Base-by-base conservation (phyloP, 495 filamentous ascomycete genomes). In the Terfezia boudieri region DNA sequence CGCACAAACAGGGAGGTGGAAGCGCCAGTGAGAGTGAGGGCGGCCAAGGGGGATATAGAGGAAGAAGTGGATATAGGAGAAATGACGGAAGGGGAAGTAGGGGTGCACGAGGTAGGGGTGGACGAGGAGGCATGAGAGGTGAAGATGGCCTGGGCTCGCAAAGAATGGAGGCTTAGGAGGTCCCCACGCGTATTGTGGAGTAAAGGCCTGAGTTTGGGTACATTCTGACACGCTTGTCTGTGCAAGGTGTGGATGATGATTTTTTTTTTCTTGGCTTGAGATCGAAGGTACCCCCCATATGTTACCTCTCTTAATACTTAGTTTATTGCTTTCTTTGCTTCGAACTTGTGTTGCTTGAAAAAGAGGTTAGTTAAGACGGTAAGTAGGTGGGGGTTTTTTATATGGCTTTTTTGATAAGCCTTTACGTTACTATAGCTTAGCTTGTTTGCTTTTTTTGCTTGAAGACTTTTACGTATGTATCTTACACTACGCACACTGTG, bases 1-100 rank as follows among this genome's bases (percentile, higher is more conserved):
- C 48, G 14, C n/a, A 36, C 7, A 23, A 20, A 12, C 49, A 51
- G 14, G n/a, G 11, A 23, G 49, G 50, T 53, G 12, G 49, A 23
- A 14, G 6, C 37, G 5, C 14, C 22, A 50, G 71, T 46, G 71
- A 69, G 53, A 70, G 63, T 51, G 69, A 77, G 46, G 73, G 78
- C 17, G 73, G 78, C 17, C 72, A 78, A 38, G 78, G 82, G 50
- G 78, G 78, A 51, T 77, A 80, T 49, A 74, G 77, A 60, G 77
- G 77, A n/a, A 73, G 78, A 6, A 73, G 76, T 52, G 73, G 78
- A 46, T 69, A 73, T 50, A 67, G 71, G 9, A 67, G 74, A 53
- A 67, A 70, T 23, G 73, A 75, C 35, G 71, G 76, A 57, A 70
- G 74, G 23, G 59, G 60, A 6, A 71, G 72, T 23, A 72, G 76